Base-by-base conservation (phyloP, 371 early-diverging fungal genomes). In the Mortierella sp. region DNA sequence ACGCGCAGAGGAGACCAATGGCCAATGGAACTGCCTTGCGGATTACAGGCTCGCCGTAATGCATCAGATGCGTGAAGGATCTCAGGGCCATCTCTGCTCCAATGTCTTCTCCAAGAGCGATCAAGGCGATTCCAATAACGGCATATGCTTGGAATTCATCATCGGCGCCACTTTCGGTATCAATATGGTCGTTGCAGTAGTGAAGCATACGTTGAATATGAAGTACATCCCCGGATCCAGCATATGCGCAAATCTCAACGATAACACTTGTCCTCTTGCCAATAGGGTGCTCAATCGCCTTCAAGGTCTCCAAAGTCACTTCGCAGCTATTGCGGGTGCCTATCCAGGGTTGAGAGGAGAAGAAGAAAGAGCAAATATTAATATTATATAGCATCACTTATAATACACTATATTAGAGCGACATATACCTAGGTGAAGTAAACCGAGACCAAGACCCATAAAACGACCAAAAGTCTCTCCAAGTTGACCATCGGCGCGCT, bases 51-150 rank as follows among this genome's bases (percentile, higher is more conserved):
- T 97, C 97, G 57, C 99, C 99, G 85, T 98, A 99, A 75, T 99
- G 99, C 99, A 98, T 98, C 89, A 99, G 84, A 80, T 99, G 99
- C 67, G 95, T 96, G 78, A 98, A 98, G 23, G 94, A 87, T 60
- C 99, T 92, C 83, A 97, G 83, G 9, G 96, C 91, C 99, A 99
- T 99, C 79, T 97, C 98, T 9, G 95, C 83, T 8, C 99, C 99
- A 76, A 98, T 89, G 66, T 96, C 96, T 85, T 98, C 99, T 58
- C 98, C 98, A 93, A 98, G 95, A 17, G 97, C 92, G 78, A 99
- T 96, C 85, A 98, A 75, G 5, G 97, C 96, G 61, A 99, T 93
- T 68, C 97, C 99, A 54, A 99, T 86, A 26, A 96, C 96, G n/a
- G 99, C 98, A 84, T 94, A 96, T 13, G 93, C 94, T 87, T 98